A percentile compares a stretch with the other conserved stretches of the same genome.
These are phyloP conservation scores for Candida silvicultrix DNA, from an alignment of 805 yeast genomes.

Conservation along the genomic window DNA sequence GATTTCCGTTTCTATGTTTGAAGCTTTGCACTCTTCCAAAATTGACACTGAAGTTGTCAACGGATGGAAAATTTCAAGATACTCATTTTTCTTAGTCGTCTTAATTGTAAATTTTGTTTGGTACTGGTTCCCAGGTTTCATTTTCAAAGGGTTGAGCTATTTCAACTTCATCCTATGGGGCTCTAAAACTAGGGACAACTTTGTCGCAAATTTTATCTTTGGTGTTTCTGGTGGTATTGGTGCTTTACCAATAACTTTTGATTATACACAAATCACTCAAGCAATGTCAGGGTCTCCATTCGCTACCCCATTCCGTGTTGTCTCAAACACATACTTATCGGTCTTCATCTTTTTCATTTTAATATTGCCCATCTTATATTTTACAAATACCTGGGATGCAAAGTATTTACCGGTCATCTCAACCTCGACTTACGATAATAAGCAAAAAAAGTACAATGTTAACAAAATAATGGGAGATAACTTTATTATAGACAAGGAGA, in stretches of 20 bases:
- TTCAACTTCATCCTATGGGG: constrained; percentile 42
- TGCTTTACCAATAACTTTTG: constrained; percentile 47
- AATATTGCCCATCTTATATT: constrained; percentile 42
- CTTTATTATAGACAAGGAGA: constrained; percentile 34
- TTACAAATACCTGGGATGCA: constrained; percentile 51
- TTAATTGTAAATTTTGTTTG: constrained; percentile 40
- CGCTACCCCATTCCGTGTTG: constrained; percentile 43
- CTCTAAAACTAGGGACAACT: constrained; percentile 36
- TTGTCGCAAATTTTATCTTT: constrained; percentile 53
- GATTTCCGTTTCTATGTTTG: constrained; percentile 51
- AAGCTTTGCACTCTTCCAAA: constrained; percentile 37
- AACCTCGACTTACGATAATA: constrained; percentile 43
- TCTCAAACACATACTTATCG: constrained; percentile 34
- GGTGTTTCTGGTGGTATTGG: constrained; percentile 56
- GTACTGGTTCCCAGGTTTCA: constrained; percentile 64
- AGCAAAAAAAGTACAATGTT: constrained; percentile 39
- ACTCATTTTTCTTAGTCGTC: constrained; percentile 38
- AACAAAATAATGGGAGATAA: constrained; percentile 37
- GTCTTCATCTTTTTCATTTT: constrained; percentile 46
- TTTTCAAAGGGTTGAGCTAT: constrained; percentile 53
- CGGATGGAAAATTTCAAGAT: constrained; percentile 56
- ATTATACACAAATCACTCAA: constrained; percentile 45
- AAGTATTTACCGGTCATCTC: constrained; percentile 54
- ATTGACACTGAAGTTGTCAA: constrained; percentile 37
- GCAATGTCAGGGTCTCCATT: constrained; percentile 50